Conservation (phyloP, 495 filamentous ascomycete species). For the Penicillium ucsense region DNA sequence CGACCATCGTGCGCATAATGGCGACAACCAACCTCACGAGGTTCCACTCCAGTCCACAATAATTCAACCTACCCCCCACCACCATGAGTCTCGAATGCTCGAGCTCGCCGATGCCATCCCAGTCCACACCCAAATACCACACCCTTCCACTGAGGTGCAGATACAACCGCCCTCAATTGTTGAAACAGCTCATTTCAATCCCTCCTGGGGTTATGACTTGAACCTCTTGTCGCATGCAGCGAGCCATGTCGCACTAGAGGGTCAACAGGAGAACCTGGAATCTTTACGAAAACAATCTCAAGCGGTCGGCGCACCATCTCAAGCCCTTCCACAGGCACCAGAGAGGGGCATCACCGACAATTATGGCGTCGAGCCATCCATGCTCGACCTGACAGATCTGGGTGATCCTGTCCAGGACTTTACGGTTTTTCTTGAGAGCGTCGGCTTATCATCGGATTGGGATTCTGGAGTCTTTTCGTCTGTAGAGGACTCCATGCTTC, state of each 20-base stretch:
- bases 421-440: slow-evolving; percentile 40
- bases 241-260: slow-evolving; percentile 40
- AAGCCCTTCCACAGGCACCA: slow-evolving; percentile 22
- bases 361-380: slow-evolving; percentile 39
- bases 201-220: slow-evolving; percentile 42
- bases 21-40: slow-evolving; percentile 21
- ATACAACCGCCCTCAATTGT: slow-evolving; percentile 33
- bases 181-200: slow-evolving; percentile 39
- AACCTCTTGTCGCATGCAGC: slow-evolving; percentile 42
- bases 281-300: slow-evolving; percentile 33
- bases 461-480: slow-evolving; percentile 40
- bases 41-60: slow-evolving; percentile 30
- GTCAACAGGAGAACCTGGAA: slow-evolving; percentile 37
- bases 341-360: slow-evolving; percentile 37
- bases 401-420: slow-evolving; percentile 43
- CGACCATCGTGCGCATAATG: slow-evolving; percentile 29
- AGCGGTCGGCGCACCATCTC: slow-evolving; percentile 19
- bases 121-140: slow-evolving; percentile 29
- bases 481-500: slow-evolving; percentile 36
- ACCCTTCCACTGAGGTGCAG: slow-evolving; percentile 30
- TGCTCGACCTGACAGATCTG: slow-evolving; percentile 36
- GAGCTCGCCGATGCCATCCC: slow-evolving; percentile 38
- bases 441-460: slow-evolving; percentile 42
- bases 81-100: slow-evolving; percentile 40
- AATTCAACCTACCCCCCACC: slow-evolving; percentile 27